Evolutionary conservation across 805 yeast species (phyloP), one percentile per base, ranked within the genome.

Genomic region (Pichia heedii): DNA sequence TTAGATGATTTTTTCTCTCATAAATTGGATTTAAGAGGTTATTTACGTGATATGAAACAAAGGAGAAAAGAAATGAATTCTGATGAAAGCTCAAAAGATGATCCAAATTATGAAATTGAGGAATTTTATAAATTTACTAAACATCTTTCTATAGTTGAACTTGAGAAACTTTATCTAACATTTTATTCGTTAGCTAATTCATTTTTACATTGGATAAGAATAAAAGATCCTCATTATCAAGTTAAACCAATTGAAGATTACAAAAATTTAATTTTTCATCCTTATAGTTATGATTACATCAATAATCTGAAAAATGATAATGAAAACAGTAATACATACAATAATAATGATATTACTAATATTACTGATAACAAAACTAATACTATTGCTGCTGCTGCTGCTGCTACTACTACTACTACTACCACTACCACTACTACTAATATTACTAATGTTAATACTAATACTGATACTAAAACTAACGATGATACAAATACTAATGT

Each of bases 111-210:
- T 42, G 36, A 41, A 37, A 46, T 46, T 38, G 44, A 47, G 37
- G 51, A 49, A 29, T 49, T 48, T 30, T 48, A 48, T 29, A 40
- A 37, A 18, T 45, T 40, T 39, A 29, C 48, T 7, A 26, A 33
- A 27, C 9, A 33, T 11, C 48, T 48, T 21, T 47, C 52, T 12
- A 40, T 12, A 16, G 18, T 32, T 18, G 51, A 49, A 33, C 37
- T 50, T 16, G 16, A 30, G 5, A 41, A 43, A 15, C 32, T 49
- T 21, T 35, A 24, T 6, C 11, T 18, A 16, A 40, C 36, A 3
- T 46, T 41, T 18, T 15, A 10, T 8, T 32, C 10, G 16, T 20
- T 40, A 27, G 35, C 40, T 9, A 24, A 19, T 16, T 20, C 44
- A 5, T 22, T 48, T 20, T 27, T 21, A 19, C 33, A 41, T 22